Base-by-base conservation (phyloP, 176 grass and related monocot genomes). In the Chloris gayana region DNA sequence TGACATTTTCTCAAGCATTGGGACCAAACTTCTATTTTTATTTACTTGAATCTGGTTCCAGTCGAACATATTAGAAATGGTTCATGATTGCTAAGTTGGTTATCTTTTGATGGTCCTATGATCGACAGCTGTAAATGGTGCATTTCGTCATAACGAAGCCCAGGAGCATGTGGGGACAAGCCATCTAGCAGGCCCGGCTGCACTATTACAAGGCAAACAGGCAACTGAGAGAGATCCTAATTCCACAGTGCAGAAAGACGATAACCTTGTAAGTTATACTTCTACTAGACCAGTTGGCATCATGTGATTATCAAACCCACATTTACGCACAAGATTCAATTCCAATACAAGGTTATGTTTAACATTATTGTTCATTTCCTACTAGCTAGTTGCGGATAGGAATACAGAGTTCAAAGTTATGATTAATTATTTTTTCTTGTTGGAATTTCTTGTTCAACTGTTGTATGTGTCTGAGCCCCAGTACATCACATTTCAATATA, bases 131-230 rank as follows among this genome's bases (percentile, higher is more conserved):
- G 70, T 61, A 80, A 88, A 87, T 88, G 61, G 83, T 68, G 53
- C 26, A 64, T 41, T 67, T 63, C 79, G 44, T 86, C 75, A 73
- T 53, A 86, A 81, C 29, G 84, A 88, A 88, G 69, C 33, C 25
- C 71, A 70, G 49, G 82, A 94, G 51, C 75, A 61, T 30, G 70
- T 81, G 49, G 89, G 64, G 73, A 77, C 85, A 75, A 91, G 82
- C 79, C 72, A 87, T 88, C 80, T 59, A 70, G 64, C 82, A 29
- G 77, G 77, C 26, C 72, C 74, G 54, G 67, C 86, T 78, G 66
- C 81, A 81, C 77, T 81, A 25, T 83, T 89, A 46, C 90, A 94
- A 73, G 84, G 90, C 51, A 94, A 92, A 82, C 63, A 37, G 45
- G 18, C 71, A 63, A 67, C 78, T 65, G 79, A 81, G 11, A 88